These are phyloP conservation scores for Glomus cerebriforme DNA, from an alignment of 192 early-diverging fungal species.

Conservation along the genomic window DNA sequence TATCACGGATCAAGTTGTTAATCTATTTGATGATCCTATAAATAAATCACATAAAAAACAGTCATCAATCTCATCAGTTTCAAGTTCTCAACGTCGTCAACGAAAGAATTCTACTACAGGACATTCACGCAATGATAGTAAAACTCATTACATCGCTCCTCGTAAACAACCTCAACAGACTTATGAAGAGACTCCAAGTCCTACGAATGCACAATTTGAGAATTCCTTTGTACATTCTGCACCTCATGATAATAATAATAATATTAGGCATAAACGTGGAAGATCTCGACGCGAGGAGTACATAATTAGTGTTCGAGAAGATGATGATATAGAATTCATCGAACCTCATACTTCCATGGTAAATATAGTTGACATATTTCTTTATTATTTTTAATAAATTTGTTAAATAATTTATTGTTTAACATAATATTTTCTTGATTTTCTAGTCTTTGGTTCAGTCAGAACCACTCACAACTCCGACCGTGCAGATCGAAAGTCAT, in stretches of 20 bases:
- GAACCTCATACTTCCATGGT: neutral
- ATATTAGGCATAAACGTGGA: neutral
- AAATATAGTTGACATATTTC: neutral
- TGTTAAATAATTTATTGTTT: neutral
- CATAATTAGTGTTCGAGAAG: slow-evolving; percentile 15
- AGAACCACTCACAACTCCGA: neutral
- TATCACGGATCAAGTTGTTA: slow-evolving; percentile 23
- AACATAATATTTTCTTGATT: neutral
- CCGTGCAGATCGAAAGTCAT: neutral
- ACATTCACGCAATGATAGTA: neutral
- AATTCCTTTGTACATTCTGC: neutral
- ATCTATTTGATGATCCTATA: slow-evolving; percentile 1
- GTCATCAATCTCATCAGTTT: neutral
- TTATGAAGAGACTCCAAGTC: neutral
- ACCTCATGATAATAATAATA: no score
- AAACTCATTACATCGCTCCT: neutral
- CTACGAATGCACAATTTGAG: neutral
- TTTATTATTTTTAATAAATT: neutral
- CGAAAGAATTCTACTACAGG: neutral
- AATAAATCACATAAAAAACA: neutral
- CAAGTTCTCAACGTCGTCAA: neutral
- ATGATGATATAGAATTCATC: neutral
- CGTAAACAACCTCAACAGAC: neutral
- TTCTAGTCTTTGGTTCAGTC: neutral
- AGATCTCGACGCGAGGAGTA: slow-evolving; percentile 24